Evolutionary conservation across 2,329 filamentous ascomycete species (phyloP), one percentile per base, ranked within the genome.

Genomic region (Xylariaceae sp.): DNA sequence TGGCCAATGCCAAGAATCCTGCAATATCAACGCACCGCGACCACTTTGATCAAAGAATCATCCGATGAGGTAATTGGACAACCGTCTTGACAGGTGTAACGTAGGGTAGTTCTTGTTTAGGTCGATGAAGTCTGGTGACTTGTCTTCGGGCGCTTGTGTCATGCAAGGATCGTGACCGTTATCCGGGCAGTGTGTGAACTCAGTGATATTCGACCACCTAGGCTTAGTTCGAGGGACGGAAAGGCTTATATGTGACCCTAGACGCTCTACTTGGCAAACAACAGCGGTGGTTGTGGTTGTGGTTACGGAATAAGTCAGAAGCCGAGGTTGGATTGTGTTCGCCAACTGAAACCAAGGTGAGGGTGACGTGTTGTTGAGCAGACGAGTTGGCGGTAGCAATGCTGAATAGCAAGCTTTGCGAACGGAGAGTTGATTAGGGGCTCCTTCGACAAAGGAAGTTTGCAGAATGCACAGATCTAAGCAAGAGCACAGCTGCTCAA

Each of bases 201-300:
- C 22, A 27, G 22, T 27, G 22, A 27, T 27, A 27, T 27, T 27
- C 22, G 22, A 27, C 22, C 7, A 27, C 22, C 22, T 5, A 53
- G 48, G 49, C 62, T 55, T 61, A 61, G 62, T 59, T 72, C 65
- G 59, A 63, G 62, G 68, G 46, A 70, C 70, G 63, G 71, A 68
- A 63, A 65, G 67, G 69, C 61, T 67, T 73, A 75, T 70, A 73
- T 71, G 68, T 75, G 68, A 76, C 73, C 77, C 74, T 71, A 71
- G 66, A 52, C 54, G 52, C 45, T 51, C 58, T 59, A 54, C 47
- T 58, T 47, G 50, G 57, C 57, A 44, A 52, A 45, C 50, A 44
- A 47, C 51, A 53, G 47, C 53, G 51, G 51, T 55, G 40, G 58
- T 51, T 48, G 56, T 55, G 38, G 55, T 48, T 45, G 45, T 56